phyloP scores from a whole-genome alignment of 306 rosid genomes.

The Sicyos edulis region DNA sequence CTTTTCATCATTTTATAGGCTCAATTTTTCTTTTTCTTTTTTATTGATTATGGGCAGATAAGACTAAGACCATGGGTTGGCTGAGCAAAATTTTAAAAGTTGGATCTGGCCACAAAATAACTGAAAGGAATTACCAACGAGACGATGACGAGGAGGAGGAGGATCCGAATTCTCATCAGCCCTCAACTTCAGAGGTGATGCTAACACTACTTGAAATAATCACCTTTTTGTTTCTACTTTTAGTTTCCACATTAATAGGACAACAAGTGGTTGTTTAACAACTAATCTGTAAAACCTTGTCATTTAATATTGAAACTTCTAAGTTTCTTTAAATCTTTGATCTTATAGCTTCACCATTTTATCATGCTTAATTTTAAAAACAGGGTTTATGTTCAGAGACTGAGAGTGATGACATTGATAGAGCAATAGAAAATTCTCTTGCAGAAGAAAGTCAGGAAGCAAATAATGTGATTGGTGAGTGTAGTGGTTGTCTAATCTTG shows the following conservation, averaged over 20 bases:
- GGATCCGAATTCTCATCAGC: constrained; percentile 33
- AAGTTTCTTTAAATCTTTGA: not conserved
- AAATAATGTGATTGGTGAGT: constrained; percentile 62
- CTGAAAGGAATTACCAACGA: constrained; percentile 46
- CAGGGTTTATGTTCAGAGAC: constrained; percentile 68
- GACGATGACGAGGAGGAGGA: constrained; percentile 29
- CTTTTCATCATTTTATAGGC: constrained; percentile 10
- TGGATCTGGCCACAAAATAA: constrained; percentile 22
- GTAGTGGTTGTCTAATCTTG: constrained; percentile 6
- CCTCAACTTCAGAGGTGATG: constrained; percentile 70
- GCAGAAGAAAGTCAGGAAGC: constrained; percentile 53
- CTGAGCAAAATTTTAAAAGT: constrained; percentile 26
- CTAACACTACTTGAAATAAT: not conserved
- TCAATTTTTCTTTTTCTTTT: too few relatives aligned
- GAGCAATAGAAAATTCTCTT: constrained; percentile 79
- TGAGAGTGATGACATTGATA: constrained; percentile 73
- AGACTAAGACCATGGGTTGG: constrained; percentile 21
- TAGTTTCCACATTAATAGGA: not conserved
- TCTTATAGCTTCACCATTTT: constrained; percentile 18
- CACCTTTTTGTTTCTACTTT: not conserved
- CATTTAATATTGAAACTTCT: not conserved
- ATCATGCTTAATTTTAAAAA: constrained; percentile 24
- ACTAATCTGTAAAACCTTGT: not conserved
- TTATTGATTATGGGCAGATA: constrained; percentile 21
- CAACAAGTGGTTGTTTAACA: not conserved